These are phyloP conservation scores for Meyerozyma elateridarum DNA, from an alignment of 1,139 yeast species.

Conservation along the genomic window DNA sequence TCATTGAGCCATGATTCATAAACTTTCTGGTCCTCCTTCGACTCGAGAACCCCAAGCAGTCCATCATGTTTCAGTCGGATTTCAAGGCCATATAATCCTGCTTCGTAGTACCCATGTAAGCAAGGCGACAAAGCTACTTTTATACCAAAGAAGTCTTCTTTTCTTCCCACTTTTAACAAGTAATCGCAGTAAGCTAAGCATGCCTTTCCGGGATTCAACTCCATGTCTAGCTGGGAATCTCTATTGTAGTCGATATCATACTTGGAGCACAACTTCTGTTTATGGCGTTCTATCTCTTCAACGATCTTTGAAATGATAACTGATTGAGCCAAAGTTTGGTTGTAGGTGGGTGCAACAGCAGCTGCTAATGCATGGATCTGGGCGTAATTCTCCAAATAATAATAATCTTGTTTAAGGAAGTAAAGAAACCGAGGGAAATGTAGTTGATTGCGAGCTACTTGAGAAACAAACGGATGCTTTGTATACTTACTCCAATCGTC, in stretches of 20 bases:
- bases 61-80: slow-evolving; percentile 11
- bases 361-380: slow-evolving; percentile 65
- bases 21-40: slow-evolving; percentile 18
- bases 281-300: slow-evolving; percentile 54
- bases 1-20: slow-evolving; percentile 60
- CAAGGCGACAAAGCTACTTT: slow-evolving; percentile 74
- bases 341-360: slow-evolving; percentile 54
- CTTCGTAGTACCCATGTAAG: slow-evolving; percentile 65
- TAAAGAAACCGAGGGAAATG: slow-evolving; percentile 48
- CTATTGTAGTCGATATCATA: slow-evolving; percentile 44
- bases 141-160: slow-evolving; percentile 58
- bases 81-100: slow-evolving; percentile 29
- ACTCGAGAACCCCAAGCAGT: slow-evolving; percentile 10
- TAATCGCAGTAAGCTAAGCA: slow-evolving; percentile 59
- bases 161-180: slow-evolving; percentile 47
- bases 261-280: slow-evolving; percentile 39
- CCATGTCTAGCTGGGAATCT: slow-evolving; percentile 34
- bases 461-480: slow-evolving; percentile 57
- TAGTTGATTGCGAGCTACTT: slow-evolving; percentile 49
- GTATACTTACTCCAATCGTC: slow-evolving; percentile 56
- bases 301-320: slow-evolving; percentile 48
- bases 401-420: slow-evolving; percentile 68
- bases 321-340: slow-evolving; percentile 49
- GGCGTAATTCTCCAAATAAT: slow-evolving; percentile 65
- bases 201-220: slow-evolving; percentile 50